phyloP scores from a whole-genome alignment of 805 yeast species.

The Yarrowia sp. region DNA sequence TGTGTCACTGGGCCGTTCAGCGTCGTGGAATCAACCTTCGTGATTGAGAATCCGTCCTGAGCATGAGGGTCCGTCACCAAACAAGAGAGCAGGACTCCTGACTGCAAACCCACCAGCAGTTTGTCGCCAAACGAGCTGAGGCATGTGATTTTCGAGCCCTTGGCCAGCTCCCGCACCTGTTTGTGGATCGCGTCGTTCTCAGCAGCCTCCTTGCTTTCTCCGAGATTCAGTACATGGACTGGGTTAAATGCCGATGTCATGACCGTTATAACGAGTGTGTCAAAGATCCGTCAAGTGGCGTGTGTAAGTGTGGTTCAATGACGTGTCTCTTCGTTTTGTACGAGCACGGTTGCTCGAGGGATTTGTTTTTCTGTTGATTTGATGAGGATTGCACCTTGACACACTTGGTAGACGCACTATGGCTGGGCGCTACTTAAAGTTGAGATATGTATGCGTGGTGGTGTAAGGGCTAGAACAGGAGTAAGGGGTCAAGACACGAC shows the following conservation, averaged over 20 bases:
- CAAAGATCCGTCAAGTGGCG: background rate
- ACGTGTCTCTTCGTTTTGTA: too few species aligned
- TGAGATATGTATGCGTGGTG: slow-evolving; percentile 19
- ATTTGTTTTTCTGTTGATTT: background rate
- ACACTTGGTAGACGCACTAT: background rate
- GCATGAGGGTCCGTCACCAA: slow-evolving; percentile 44
- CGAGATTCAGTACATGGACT: slow-evolving; percentile 32
- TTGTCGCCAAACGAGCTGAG: slow-evolving; percentile 45
- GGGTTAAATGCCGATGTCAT: slow-evolving; percentile 35
- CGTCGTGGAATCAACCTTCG: slow-evolving; percentile 42
- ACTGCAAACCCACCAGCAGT: slow-evolving; percentile 46
- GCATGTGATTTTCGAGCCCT: slow-evolving; percentile 40
- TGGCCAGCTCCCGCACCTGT: slow-evolving; percentile 23
- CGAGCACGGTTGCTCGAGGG: too few species aligned
- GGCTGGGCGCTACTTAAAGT: slow-evolving; percentile 13
- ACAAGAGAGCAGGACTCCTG: slow-evolving; percentile 47
- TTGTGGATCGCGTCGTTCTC: slow-evolving; percentile 9
- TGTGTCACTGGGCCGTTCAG: slow-evolving; percentile 47
- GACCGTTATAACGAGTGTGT: background rate
- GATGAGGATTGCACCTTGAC: background rate
- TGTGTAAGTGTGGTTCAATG: too few species aligned
- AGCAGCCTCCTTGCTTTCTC: slow-evolving; percentile 6
- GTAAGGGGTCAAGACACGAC: slow-evolving; percentile 2
- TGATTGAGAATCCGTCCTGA: slow-evolving; percentile 41
- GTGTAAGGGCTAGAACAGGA: background rate